A percentile compares a stretch with the other conserved stretches of the same genome.
phyloP scores from a whole-genome alignment of 164 flowering plant genomes.

The Houttuynia cordata region DNA sequence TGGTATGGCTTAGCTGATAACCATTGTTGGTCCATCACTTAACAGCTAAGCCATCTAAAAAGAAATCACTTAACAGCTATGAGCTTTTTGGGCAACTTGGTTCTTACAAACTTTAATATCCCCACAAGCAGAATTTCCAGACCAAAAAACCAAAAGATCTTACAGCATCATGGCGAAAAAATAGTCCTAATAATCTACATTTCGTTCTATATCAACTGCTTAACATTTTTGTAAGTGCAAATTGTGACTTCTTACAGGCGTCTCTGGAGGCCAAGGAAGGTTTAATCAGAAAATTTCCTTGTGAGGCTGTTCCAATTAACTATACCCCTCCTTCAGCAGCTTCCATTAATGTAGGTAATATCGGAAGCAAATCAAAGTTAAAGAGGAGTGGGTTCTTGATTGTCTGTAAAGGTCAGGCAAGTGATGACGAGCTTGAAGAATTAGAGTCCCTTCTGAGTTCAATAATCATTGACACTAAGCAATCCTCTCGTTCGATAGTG shows the following conservation, averaged over 20 bases:
- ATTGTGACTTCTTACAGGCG: neutral
- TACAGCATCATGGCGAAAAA: too few relatives aligned
- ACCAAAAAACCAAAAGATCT: too few relatives aligned
- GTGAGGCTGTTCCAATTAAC: slow-evolving; percentile 36
- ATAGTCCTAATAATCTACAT: too few relatives aligned
- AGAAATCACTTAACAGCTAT: too few relatives aligned
- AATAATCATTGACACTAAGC: slow-evolving; percentile 20
- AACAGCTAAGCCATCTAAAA: too few relatives aligned
- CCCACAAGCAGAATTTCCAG: too few relatives aligned
- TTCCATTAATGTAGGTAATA: slow-evolving; percentile 38
- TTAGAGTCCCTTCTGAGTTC: slow-evolving; percentile 50
- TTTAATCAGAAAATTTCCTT: slow-evolving; percentile 41
- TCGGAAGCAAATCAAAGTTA: slow-evolving; percentile 27
- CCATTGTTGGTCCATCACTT: too few relatives aligned
- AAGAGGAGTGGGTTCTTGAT: slow-evolving; percentile 36
- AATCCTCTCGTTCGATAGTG: slow-evolving; percentile 14
- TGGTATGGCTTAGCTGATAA: too few relatives aligned
- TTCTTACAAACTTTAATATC: too few relatives aligned
- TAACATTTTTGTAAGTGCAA: too few relatives aligned
- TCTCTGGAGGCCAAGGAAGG: slow-evolving; percentile 15
- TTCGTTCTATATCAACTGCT: too few relatives aligned
- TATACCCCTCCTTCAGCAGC: slow-evolving; percentile 58
- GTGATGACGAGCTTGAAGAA: slow-evolving; percentile 90
- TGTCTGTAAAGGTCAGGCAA: slow-evolving; percentile 57
- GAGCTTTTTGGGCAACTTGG: too few relatives aligned